Evolutionary conservation across 768 basidiomycete species (phyloP), one percentile per base, ranked within the genome.

Genomic region (Candolleomyces aberdarensis): DNA sequence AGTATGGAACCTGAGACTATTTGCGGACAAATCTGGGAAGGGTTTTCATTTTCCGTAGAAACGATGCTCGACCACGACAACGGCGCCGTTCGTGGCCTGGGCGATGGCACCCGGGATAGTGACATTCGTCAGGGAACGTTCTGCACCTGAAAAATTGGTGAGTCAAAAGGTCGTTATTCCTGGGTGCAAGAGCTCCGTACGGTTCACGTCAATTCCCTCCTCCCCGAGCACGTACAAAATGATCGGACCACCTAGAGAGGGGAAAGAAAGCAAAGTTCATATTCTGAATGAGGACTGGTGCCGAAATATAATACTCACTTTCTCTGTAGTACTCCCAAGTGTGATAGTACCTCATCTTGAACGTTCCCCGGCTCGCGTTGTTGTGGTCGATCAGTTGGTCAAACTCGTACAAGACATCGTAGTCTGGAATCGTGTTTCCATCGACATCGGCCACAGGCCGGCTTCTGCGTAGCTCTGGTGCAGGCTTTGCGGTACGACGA

Each of bases 21-120:
- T 70, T 29, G 80, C 81, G 29, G 75, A 81, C 29, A 91, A 78
- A 69, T 89, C 78, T 22, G 80, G 73, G 53, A 78, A 80, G 4
- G 89, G 89, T 66, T 89, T 91, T 58, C 87, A 90, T 15, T 81
- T 71, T 14, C 89, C 89, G 63, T 85, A 91, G 77, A 86, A 92
- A 26, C 89, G 80, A 66, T 91, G 89, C 65, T 91, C 88, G 32
- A 89, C 61, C 22, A 90, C 73, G 62, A 90, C 75, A 4, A 82
- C 79, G 20, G 83, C 83, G 26, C 85, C 89, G 39, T 81, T 81
- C 59, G 87, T 77, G 68, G 85, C 83, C 66, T 88, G 83, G 19
- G 13, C 76, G 62, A 89, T 84, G 77, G 78, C 75, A 15, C 88
- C 89, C 61, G 80, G 84, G 63, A 89, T 81, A 7, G 84, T 86